Evolutionary conservation across 2,329 filamentous ascomycete genomes (phyloP).

Genomic region (Hypoxylon sp.): DNA sequence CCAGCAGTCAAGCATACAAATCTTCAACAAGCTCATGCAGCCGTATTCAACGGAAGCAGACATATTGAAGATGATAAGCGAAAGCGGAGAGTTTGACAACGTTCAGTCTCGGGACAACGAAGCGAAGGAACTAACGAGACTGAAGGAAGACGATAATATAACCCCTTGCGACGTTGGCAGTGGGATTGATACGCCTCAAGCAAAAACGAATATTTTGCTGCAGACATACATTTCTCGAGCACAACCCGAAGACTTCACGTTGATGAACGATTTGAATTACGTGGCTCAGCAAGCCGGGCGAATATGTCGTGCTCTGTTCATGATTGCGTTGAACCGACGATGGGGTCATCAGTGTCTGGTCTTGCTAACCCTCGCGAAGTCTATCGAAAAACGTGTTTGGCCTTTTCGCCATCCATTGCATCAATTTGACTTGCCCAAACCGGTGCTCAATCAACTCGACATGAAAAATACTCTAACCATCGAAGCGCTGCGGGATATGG

Average conservation of each 20-base stretch:
- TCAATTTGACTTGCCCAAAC: slow-evolving; percentile 91
- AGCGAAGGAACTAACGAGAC: slow-evolving; percentile 83
- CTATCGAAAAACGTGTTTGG: slow-evolving; percentile 97
- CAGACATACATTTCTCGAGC: slow-evolving; percentile 94
- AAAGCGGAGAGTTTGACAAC: slow-evolving; percentile 98
- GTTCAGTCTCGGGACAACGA: slow-evolving; percentile 94
- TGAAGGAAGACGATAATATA: slow-evolving; percentile 79
- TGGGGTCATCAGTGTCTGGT: slow-evolving; percentile 98
- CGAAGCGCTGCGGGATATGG: slow-evolving; percentile 92
- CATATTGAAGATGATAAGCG: slow-evolving; percentile 94
- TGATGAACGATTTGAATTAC: slow-evolving; percentile 93
- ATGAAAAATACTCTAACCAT: slow-evolving; percentile 83
- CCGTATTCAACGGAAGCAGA: slow-evolving; percentile 90
- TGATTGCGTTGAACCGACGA: slow-evolving; percentile 94
- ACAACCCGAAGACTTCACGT: slow-evolving; percentile 91
- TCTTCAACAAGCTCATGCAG: slow-evolving; percentile 97
- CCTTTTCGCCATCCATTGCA: slow-evolving; percentile 94
- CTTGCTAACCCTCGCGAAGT: slow-evolving; percentile 91
- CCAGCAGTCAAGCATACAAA: slow-evolving; percentile 90
- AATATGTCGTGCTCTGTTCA: slow-evolving; percentile 95
- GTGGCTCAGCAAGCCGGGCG: slow-evolving; percentile 95
- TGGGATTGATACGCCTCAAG: slow-evolving; percentile 79
- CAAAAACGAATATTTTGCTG: slow-evolving; percentile 95
- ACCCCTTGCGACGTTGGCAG: slow-evolving; percentile 85
- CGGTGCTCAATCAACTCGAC: slow-evolving; percentile 87